These are phyloP conservation scores for Lachnellula occidentalis DNA, from an alignment of 2,329 filamentous ascomycete genomes.

Conservation along the genomic window DNA sequence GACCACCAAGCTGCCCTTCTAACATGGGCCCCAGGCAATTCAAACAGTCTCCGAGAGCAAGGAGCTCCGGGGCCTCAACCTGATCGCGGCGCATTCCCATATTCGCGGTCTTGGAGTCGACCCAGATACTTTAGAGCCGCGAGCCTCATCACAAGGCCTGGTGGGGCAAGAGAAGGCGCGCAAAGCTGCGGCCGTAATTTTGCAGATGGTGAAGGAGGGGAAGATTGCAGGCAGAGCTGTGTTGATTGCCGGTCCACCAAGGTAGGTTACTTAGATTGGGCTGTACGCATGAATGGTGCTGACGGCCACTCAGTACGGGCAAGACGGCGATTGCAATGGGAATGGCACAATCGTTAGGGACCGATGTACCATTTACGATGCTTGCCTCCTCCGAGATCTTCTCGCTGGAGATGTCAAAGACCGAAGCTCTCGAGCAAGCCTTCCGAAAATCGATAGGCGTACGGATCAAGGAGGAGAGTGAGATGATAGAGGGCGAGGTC, in stretches of 20 bases:
- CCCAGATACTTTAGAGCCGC: slow-evolving; percentile 81
- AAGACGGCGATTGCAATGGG: slow-evolving; percentile 99
- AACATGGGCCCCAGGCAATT: slow-evolving; percentile 45
- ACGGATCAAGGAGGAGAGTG: slow-evolving; percentile 96
- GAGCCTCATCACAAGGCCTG: slow-evolving; percentile 79
- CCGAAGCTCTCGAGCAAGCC: slow-evolving; percentile 95
- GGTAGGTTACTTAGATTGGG: slow-evolving; percentile 40
- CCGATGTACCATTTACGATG: slow-evolving; percentile 94
- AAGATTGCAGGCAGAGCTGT: slow-evolving; percentile 96
- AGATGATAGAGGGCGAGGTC: slow-evolving; percentile 98
- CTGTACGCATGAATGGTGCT: neutral
- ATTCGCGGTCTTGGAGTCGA: slow-evolving; percentile 95
- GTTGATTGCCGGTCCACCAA: slow-evolving; percentile 89
- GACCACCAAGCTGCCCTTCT: neutral
- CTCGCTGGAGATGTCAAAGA: slow-evolving; percentile 99
- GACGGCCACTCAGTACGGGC: slow-evolving; percentile 61
- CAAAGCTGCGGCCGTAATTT: slow-evolving; percentile 90
- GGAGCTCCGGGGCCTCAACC: slow-evolving; percentile 91
- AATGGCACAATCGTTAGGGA: slow-evolving; percentile 91
- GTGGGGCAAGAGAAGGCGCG: slow-evolving; percentile 95
- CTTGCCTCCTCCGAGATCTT: slow-evolving; percentile 96
- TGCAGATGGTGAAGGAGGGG: slow-evolving; percentile 98
- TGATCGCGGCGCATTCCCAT: slow-evolving; percentile 97
- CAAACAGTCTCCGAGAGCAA: slow-evolving; percentile 90
- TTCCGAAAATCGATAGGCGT: slow-evolving; percentile 98